Base-by-base conservation (phyloP, 1,139 yeast species). In the Pichia sp. region DNA sequence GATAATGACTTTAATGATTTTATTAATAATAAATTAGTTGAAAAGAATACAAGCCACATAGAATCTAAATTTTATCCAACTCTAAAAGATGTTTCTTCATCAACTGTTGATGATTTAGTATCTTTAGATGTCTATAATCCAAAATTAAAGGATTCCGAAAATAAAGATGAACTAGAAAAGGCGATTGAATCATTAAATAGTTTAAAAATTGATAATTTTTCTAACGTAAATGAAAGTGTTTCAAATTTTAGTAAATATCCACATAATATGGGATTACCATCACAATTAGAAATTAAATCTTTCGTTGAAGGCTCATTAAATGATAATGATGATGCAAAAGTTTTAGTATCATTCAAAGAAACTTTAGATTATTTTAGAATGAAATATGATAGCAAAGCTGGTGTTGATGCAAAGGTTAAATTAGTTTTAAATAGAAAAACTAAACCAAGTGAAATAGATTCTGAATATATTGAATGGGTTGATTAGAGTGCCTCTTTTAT, bases 211-310 rank as follows among this genome's bases (percentile, higher is more conserved):
- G 69, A 64, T 2, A 56, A 56, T 33, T 62, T 56, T 42, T 44
- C 56, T 5, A 57, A 58, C 6, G 50, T 60, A 28, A 54, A 53
- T 3, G 53, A 51, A 25, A 73, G 76, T 57, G 76, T 79, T 47
- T 70, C 76, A 50, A 79, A 84, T 60, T 88, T 77, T 70, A 69
- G 69, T 45, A 68, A 76, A 49, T 87, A 91, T 67, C 96, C 96
- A 36, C 81, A 79, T 63, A 56, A 58, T 5, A 86, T 80, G 76
- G 96, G 96, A 38, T 76, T 93, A 59, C 98, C 98, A 49, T 73
- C 79, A 16, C 87, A 84, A 68, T 59, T 64, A 49, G 84, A 81
- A 54, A 74, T 81, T 54, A 75, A 77, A 60, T 71, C 72, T 52
- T 86, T 75, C 67, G 79, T 86, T 49, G 80, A 81, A 47, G 91